A percentile compares a stretch with the other conserved stretches of the same genome.
These are phyloP conservation scores for Bertia moriformis DNA, from an alignment of 2,329 filamentous ascomycete species.

Conservation along the genomic window DNA sequence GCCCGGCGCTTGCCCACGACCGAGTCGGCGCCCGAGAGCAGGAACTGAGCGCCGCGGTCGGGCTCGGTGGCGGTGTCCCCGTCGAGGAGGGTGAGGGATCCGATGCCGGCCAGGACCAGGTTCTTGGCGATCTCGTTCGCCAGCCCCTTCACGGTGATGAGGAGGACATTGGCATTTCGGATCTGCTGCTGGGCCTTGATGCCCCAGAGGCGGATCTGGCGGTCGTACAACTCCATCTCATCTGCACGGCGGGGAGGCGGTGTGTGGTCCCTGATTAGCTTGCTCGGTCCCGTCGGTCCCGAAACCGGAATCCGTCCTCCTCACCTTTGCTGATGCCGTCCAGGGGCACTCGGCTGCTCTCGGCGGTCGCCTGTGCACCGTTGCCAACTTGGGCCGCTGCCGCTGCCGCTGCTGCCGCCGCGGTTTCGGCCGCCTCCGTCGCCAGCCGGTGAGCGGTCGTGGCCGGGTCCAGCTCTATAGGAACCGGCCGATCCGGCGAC, in stretches of 20 bases:
- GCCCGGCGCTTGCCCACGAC: conserved; percentile 72
- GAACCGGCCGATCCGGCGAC: too few relatives aligned
- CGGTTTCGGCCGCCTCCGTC: too few relatives aligned
- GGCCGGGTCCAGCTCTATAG: too few relatives aligned
- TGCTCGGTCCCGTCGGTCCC: conserved; percentile 2
- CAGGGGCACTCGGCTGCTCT: too few relatives aligned
- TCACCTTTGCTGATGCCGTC: conserved; percentile 3
- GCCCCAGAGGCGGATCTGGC: conserved; percentile 94
- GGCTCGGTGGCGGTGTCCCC: conserved; percentile 59
- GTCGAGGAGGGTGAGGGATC: conserved; percentile 79
- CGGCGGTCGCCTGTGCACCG: too few relatives aligned
- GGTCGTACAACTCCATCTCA: conserved; percentile 92
- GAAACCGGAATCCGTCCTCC: conserved; percentile 12
- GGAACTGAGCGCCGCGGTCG: conserved; percentile 73
- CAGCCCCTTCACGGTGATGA: conserved; percentile 75
- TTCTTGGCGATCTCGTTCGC: conserved; percentile 96
- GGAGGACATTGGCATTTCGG: conserved; percentile 73
- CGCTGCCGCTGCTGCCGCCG: too few relatives aligned
- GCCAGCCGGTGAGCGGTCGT: too few relatives aligned
- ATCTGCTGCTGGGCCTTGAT: conserved; percentile 89
- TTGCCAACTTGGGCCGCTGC: too few relatives aligned
- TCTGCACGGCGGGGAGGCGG: conserved; percentile 41
- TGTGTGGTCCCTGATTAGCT: background rate
- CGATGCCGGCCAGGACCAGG: conserved; percentile 82
- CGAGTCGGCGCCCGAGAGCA: conserved; percentile 51